Conservation (phyloP, 2,329 filamentous ascomycete genomes). For the Pyrenochaeta sp. region DNA sequence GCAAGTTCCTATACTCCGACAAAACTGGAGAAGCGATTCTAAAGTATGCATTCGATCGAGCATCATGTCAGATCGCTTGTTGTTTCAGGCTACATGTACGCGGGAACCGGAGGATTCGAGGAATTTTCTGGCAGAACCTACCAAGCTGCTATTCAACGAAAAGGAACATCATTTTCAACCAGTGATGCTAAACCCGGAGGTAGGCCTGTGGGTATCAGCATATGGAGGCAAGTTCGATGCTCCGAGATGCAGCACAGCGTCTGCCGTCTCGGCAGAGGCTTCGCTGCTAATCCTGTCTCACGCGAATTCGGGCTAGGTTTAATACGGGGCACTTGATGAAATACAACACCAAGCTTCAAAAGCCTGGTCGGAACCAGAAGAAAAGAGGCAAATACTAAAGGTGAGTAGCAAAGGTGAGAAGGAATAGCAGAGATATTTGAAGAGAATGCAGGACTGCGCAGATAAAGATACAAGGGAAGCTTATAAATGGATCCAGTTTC, state of each 20-base stretch:
- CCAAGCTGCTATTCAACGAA: not conserved
- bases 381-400: slow-evolving; percentile 1
- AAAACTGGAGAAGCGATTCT: not conserved
- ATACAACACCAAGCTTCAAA: not conserved
- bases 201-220: slow-evolving; percentile 1
- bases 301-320: not conserved
- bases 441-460: slow-evolving; percentile 5
- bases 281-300: slow-evolving; percentile 8
- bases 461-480: slow-evolving; percentile 12
- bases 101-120: slow-evolving; percentile 4
- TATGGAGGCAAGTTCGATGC: not conserved
- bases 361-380: slow-evolving; percentile 2
- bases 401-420: slow-evolving; percentile 4
- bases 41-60: slow-evolving; percentile 12
- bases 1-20: not conserved
- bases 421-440: slow-evolving; percentile 1
- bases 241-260: slow-evolving; percentile 1
- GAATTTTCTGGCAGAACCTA: not conserved
- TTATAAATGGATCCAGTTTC: slow-evolving; percentile 19
- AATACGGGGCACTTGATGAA: not conserved
- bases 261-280: not conserved
- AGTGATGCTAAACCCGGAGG: not conserved
- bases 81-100: slow-evolving; percentile 14
- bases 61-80: slow-evolving; percentile 18
- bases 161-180: not conserved